Base-by-base conservation (phyloP, 1,284 basidiomycete genomes). In the Cerrena zonata region DNA sequence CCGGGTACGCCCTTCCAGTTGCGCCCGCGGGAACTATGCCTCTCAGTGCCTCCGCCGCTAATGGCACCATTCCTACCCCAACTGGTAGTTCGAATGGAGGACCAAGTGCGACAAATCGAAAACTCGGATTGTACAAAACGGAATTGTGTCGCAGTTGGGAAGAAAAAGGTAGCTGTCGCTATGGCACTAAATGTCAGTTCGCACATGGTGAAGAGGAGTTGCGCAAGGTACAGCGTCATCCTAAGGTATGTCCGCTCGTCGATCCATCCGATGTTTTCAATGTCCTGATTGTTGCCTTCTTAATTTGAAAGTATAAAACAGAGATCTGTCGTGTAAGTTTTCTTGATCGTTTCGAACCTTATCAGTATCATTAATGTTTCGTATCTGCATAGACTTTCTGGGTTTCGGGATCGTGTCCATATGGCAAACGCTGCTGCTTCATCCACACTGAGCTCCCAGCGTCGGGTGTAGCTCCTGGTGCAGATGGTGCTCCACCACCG, bases 71-170 rank as follows among this genome's bases (percentile, higher is more conserved):
- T 64, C 48, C 48, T 3, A 53, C 41, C 4, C 22, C 41, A 13
- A 15, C 67, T 15, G 53, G 59, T 43, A 61, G 49, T 13, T 64
- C 65, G 34, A 68, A 71, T 47, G n/a, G n/a, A n/a, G 89, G 90
- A 0, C 90, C 89, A 5, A 91, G 87, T 54, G 85, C 89, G 3
- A 92, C 91, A 68, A 94, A 93, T 62, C 78, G 88, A 57, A 94
- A 94, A 71, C 68, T 90, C 27, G 89, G 87, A 21, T 65, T 94
- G 44, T 94, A 94, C 77, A 94, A 94, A 77, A 94, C 92, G 0
- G 91, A 94, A 65, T 61, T 94, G 30, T 94, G 91, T 69, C 76
- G 91, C 55, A 92, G 89, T 65, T 94, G 91, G 91, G 91, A 93
- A 66, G 91, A 94, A 70, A 92, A 91, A 64, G 89, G 91, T 1